A percentile compares a stretch with the other conserved stretches of the same genome.
phyloP scores from a whole-genome alignment of 768 basidiomycete genomes.

The Lactarius tabidus region DNA sequence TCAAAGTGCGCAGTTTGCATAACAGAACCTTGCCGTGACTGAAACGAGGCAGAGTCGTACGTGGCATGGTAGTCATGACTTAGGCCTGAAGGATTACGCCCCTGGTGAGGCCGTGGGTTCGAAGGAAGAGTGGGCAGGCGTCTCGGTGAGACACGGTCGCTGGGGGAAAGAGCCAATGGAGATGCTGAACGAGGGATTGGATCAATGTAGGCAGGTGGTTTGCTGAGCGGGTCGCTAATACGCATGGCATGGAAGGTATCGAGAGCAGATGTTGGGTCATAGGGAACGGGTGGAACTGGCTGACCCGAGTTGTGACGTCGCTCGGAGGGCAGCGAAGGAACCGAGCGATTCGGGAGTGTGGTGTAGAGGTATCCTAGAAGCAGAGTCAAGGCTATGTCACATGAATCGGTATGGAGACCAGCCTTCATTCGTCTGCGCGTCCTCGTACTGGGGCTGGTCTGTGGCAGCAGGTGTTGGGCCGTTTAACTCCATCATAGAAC shows the following conservation, averaged over 20 bases:
- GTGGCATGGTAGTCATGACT: conserved; percentile 12
- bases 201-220: conserved; percentile 34
- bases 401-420: neutral
- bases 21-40: neutral
- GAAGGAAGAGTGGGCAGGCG: conserved; percentile 29
- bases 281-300: conserved; percentile 24
- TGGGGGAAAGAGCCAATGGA: conserved; percentile 47
- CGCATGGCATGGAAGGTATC: conserved; percentile 53
- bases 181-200: conserved; percentile 53
- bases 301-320: conserved; percentile 1
- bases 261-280: conserved; percentile 44
- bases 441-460: conserved; percentile 2
- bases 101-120: conserved; percentile 34
- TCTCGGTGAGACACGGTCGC: conserved; percentile 27
- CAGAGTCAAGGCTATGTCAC: neutral
- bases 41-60: conserved; percentile 6
- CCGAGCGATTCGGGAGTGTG: conserved; percentile 15
- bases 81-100: neutral
- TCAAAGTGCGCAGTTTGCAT: conserved; percentile 12
- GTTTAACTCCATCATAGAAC: conserved; percentile 14
- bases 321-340: conserved; percentile 21
- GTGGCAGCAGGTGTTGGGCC: neutral
- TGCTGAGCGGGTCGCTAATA: conserved; percentile 40
- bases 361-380: conserved; percentile 10
- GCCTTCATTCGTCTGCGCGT: conserved; percentile 3